Evolutionary conservation across 257 asterid species (phyloP).

Genomic region (Schizonepeta tenuifolia): DNA sequence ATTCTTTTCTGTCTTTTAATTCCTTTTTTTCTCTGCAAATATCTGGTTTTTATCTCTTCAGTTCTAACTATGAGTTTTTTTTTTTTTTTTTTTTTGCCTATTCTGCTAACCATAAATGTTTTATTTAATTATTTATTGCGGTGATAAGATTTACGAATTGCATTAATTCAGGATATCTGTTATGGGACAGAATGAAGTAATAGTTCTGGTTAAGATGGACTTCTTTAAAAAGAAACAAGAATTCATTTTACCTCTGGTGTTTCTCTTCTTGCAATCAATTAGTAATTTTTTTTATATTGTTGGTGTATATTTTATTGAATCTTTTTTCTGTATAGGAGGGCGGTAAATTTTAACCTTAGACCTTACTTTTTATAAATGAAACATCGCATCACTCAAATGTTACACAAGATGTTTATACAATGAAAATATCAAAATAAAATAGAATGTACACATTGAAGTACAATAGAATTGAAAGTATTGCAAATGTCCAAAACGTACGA

Average conservation of each 20-base stretch:
- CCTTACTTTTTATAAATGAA: not conserved
- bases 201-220: conserved; percentile 31
- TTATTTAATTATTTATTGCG: not conserved
- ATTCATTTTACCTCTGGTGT: not conserved
- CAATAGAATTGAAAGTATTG: not conserved
- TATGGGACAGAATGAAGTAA: conserved; percentile 40
- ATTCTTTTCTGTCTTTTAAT: conserved; percentile 30
- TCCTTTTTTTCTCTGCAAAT: conserved; percentile 7
- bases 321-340: not conserved
- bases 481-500: not conserved
- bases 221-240: conserved; percentile 17
- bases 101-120: not conserved
- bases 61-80: not conserved
- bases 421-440: not conserved
- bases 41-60: not conserved
- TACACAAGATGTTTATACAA: not conserved
- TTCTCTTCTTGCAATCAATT: not conserved
- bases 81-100: not conserved
- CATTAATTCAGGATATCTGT: conserved; percentile 37
- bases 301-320: not conserved
- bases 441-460: not conserved
- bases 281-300: not conserved
- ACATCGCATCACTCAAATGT: not conserved
- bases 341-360: not conserved
- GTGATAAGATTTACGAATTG: conserved; percentile 24